Conservation (phyloP, 805 yeast species). For the Candida lessepsii region DNA sequence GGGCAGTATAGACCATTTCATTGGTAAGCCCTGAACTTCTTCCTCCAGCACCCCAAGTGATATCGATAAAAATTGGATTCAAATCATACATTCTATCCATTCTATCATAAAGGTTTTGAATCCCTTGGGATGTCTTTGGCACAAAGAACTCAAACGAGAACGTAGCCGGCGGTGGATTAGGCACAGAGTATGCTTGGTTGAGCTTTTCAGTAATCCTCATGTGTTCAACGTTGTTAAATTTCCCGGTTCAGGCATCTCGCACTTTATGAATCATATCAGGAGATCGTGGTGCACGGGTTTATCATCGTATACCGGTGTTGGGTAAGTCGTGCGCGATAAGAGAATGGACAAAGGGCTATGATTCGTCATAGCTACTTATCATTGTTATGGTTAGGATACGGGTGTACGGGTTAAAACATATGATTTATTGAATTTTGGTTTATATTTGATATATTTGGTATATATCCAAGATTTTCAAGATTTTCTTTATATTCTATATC, state of each 20-base stretch:
- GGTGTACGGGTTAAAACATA: too few relatives aligned
- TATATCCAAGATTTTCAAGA: too few relatives aligned
- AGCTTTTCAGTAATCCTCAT: slow-evolving; percentile 45
- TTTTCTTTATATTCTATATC: too few relatives aligned
- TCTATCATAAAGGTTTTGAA: slow-evolving; percentile 91
- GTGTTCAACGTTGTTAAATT: slow-evolving; percentile 4
- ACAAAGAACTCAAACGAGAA: slow-evolving; percentile 96
- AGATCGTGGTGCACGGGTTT: too few relatives aligned
- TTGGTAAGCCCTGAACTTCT: slow-evolving; percentile 77
- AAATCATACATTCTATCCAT: slow-evolving; percentile 96
- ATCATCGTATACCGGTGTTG: too few relatives aligned
- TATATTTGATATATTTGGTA: too few relatives aligned
- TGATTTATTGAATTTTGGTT: too few relatives aligned
- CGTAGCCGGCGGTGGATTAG: slow-evolving; percentile 55
- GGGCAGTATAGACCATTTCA: slow-evolving; percentile 89
- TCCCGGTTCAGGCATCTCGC: slow-evolving; percentile 1
- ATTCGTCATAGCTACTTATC: too few relatives aligned
- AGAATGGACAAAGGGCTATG: too few relatives aligned
- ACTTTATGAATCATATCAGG: too few relatives aligned
- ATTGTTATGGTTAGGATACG: too few relatives aligned
- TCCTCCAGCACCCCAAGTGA: slow-evolving; percentile 99
- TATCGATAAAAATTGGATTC: slow-evolving; percentile 88
- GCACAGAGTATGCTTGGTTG: slow-evolving; percentile 39
- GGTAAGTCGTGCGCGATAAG: too few relatives aligned
- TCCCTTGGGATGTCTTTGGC: slow-evolving; percentile 96